Evolutionary conservation across 2,329 filamentous ascomycete species (phyloP), one percentile per base, ranked within the genome.

Genomic region (Penicillium sp.): DNA sequence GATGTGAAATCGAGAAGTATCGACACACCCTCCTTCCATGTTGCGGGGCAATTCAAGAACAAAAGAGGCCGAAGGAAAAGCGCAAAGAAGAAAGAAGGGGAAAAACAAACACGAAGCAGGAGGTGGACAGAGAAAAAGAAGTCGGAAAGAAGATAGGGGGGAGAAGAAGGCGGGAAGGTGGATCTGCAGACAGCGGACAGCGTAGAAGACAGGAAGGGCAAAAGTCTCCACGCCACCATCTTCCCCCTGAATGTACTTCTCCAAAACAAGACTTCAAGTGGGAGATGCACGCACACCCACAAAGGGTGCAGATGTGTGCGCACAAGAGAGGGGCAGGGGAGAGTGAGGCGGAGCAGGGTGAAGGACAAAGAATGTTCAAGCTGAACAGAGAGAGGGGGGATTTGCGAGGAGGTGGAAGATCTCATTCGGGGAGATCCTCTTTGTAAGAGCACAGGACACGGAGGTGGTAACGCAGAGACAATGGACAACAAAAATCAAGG

Each of bases 31-130:
- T 54, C 49, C 29, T 32, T 32, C 29, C 29, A 32, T 32, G 29
- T 32, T 32, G 29, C 29, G 29, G 11, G 11, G 11, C 29, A 11
- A 32, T 32, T 32, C 29, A 32, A 32, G 29, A 32, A 11, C 29
- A 11, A 32, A 18, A 18, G 18, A 18, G 18, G 18, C 18, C 18
- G 29, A 32, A 32, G 11, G 11, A 32, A 32, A 32, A 32, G 4
- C 8, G 8, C 8, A 32, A 32, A 32, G 29, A 58, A 55, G 47
- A 52, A 36, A 49, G 49, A 49, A 52, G 54, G 51, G 51, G 56
- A 42, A 45, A 41, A 41, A 44, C 67, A 65, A 63, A 62, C 61
- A 62, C 63, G 67, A 63, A 64, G 66, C 66, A 66, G 62, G 48
- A 45, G 39, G 46, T 41, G 46, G 47, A 34, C 39, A 40, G 38